These are phyloP conservation scores for Fusarium proliferatum DNA, from an alignment of 2,329 filamentous ascomycete genomes.

Conservation along the genomic window DNA sequence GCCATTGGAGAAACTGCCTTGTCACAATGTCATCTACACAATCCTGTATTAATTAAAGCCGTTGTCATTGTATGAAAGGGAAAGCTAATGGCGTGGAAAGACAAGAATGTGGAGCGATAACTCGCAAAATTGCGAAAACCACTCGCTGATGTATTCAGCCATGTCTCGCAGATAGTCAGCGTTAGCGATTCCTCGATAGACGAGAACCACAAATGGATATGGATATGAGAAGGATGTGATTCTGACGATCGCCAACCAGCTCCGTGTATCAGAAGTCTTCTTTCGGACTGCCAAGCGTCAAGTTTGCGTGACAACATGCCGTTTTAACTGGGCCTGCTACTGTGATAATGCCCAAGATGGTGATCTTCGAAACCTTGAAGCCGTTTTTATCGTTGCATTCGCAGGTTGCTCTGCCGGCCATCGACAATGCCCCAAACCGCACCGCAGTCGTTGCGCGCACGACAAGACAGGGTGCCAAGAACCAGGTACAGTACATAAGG, in stretches of 20 bases:
- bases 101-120: slow-evolving; percentile 24
- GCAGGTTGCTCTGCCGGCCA: slow-evolving; percentile 19
- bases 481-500: slow-evolving; percentile 5
- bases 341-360: slow-evolving; percentile 17
- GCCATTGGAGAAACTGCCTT: background rate
- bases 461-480: slow-evolving; percentile 29
- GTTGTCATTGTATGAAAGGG: slow-evolving; percentile 4
- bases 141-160: slow-evolving; percentile 2
- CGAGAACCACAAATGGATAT: slow-evolving; percentile 5
- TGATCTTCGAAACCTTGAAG: slow-evolving; percentile 27
- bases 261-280: slow-evolving; percentile 3
- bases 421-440: slow-evolving; percentile 22
- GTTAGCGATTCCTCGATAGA: background rate
- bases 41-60: slow-evolving; percentile 12
- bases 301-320: background rate
- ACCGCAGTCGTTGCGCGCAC: slow-evolving; percentile 18
- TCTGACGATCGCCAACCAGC: slow-evolving; percentile 11
- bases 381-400: slow-evolving; percentile 24
- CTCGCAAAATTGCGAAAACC: slow-evolving; percentile 1
- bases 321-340: slow-evolving; percentile 5
- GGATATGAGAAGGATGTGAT: slow-evolving; percentile 21
- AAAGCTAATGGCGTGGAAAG: slow-evolving; percentile 3
- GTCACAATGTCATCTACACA: slow-evolving; percentile 12
- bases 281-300: slow-evolving; percentile 6
- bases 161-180: slow-evolving; percentile 2